phyloP scores from a whole-genome alignment of 768 basidiomycete genomes.

The Boletus subcaerulescens region DNA sequence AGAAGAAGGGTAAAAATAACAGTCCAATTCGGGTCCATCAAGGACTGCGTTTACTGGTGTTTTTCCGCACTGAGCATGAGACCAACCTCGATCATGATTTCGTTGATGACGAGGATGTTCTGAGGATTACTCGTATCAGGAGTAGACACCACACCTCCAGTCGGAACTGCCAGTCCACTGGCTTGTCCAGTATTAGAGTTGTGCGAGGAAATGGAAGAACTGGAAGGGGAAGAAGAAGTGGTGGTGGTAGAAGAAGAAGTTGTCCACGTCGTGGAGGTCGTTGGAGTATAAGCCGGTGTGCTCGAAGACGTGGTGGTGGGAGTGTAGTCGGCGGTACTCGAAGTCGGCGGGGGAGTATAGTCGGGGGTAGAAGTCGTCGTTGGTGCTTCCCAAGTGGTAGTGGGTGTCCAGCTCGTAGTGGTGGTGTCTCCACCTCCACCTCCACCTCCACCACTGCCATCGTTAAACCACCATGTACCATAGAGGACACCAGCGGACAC shows the following conservation, averaged over 20 bases:
- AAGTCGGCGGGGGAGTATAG: conserved; percentile 18
- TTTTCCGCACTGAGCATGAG: conserved; percentile 5
- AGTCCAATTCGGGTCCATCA: not conserved
- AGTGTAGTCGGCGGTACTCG: conserved; percentile 14
- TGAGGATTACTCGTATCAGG: conserved; percentile 32
- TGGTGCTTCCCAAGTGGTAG: conserved; percentile 20
- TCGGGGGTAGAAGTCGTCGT: conserved; percentile 22
- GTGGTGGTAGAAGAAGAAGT: not conserved
- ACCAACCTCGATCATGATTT: conserved; percentile 37
- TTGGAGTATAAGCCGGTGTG: conserved; percentile 15
- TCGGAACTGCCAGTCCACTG: conserved; percentile 29
- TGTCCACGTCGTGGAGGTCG: conserved; percentile 28
- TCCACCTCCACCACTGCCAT: conserved; percentile 27
- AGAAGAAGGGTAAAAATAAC: not conserved
- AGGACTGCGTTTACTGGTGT: not conserved
- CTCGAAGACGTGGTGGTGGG: conserved; percentile 23
- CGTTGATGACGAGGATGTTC: conserved; percentile 34
- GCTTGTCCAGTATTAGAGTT: conserved; percentile 12
- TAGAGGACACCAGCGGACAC: conserved; percentile 51
- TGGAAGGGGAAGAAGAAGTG: conserved; percentile 10
- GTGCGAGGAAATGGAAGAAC: conserved; percentile 16
- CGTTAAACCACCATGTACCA: conserved; percentile 58
- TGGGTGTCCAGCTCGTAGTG: conserved; percentile 11
- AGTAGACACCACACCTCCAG: conserved; percentile 27
- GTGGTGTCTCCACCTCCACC: conserved; percentile 19